A percentile compares a stretch with the other conserved stretches of the same genome.
Conservation (phyloP, 345 rosid species). For the Fremontodendron californicum region DNA sequence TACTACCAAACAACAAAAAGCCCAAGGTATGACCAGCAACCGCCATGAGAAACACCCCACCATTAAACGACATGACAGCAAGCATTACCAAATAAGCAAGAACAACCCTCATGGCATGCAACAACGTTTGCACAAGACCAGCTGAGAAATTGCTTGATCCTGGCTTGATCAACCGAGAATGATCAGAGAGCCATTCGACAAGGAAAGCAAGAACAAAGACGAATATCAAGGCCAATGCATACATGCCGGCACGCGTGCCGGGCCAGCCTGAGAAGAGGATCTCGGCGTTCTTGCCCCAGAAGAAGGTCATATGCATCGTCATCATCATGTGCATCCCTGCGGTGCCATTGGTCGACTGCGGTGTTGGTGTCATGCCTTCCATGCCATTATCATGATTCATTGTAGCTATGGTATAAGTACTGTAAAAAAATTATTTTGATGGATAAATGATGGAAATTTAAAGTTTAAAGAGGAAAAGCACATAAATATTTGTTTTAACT, state of each 20-base stretch:
- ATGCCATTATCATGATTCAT: slow-evolving; percentile 10
- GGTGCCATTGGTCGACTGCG: slow-evolving; percentile 19
- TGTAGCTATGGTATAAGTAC: not conserved
- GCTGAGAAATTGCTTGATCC: not conserved
- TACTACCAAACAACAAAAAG: slow-evolving; percentile 35
- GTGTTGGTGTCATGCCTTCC: slow-evolving; percentile 14
- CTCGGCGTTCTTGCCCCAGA: slow-evolving; percentile 33
- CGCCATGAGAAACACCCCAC: slow-evolving; percentile 34
- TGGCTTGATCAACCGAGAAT: slow-evolving; percentile 18
- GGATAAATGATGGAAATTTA: not conserved
- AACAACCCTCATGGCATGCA: slow-evolving; percentile 30
- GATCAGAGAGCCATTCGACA: slow-evolving; percentile 34
- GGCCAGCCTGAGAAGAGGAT: slow-evolving; percentile 46
- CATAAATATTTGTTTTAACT: not conserved
- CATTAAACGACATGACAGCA: slow-evolving; percentile 46
- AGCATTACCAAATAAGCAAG: slow-evolving; percentile 36
- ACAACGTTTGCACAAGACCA: slow-evolving; percentile 25
- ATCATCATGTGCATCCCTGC: slow-evolving; percentile 15
- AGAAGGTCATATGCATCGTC: slow-evolving; percentile 47
- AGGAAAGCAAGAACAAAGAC: slow-evolving; percentile 26
- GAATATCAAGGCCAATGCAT: slow-evolving; percentile 27
- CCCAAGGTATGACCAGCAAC: slow-evolving; percentile 41
- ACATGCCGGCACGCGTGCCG: slow-evolving; percentile 32
- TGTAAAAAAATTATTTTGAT: not conserved
- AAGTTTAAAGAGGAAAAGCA: not conserved